Evolutionary conservation across 2,329 filamentous ascomycete genomes (phyloP).

Genomic region (Colletotrichum musicola): DNA sequence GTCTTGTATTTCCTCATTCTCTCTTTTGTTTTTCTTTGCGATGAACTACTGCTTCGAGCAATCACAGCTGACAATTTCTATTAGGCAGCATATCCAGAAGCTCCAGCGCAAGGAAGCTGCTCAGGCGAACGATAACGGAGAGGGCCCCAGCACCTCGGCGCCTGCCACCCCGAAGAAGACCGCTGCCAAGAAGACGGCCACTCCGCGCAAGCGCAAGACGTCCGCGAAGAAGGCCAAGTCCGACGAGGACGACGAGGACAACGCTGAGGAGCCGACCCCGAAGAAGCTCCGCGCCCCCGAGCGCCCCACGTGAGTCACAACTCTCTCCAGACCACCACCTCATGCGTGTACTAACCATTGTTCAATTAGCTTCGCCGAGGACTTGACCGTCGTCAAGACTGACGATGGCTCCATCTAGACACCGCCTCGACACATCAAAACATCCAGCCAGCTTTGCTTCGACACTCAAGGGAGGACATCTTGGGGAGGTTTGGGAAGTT

Average conservation of each 20-base stretch:
- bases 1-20: constrained; percentile 52
- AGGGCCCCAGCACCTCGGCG: constrained; percentile 33
- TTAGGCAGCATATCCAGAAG: constrained; percentile 62
- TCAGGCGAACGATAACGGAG: constrained; percentile 37
- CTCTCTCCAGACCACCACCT: too few species aligned
- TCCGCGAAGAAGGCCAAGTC: constrained; percentile 44
- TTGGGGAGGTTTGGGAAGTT: not conserved
- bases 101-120: constrained; percentile 52
- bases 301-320: constrained; percentile 17
- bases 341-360: too few species aligned
- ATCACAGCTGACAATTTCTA: constrained; percentile 30
- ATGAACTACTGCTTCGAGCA: not conserved
- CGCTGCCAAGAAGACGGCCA: constrained; percentile 29
- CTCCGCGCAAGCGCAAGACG: constrained; percentile 48
- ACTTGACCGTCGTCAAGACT: not conserved
- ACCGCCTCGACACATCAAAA: not conserved
- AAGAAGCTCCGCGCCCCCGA: constrained; percentile 40
- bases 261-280: constrained; percentile 39
- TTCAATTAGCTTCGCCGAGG: too few species aligned
- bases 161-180: constrained; percentile 39
- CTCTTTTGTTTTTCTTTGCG: constrained; percentile 29
- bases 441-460: not conserved
- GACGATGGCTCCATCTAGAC: not conserved
- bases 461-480: not conserved
- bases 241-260: constrained; percentile 43